phyloP scores from a whole-genome alignment of 176 grass and related monocot species.

The Ensete glaucum region DNA sequence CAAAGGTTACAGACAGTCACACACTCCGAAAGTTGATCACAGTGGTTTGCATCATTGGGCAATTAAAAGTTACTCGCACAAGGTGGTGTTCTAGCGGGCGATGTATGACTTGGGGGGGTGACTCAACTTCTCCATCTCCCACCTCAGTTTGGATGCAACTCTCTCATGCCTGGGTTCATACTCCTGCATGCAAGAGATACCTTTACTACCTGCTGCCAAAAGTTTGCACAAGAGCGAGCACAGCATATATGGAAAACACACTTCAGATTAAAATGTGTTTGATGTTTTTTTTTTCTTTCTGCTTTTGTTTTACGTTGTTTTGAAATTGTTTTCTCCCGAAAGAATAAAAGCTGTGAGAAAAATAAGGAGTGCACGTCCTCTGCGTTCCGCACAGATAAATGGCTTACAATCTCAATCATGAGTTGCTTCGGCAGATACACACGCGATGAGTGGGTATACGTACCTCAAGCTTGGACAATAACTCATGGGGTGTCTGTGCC shows the following conservation, averaged over 20 bases:
- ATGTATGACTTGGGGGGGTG: background rate
- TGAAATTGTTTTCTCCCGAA: too few species aligned
- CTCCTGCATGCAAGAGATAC: background rate
- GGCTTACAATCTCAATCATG: background rate
- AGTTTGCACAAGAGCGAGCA: too few species aligned
- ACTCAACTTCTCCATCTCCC: slow-evolving; percentile 11
- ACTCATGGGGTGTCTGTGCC: slow-evolving; percentile 1
- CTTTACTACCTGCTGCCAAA: too few species aligned
- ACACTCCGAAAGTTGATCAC: too few species aligned
- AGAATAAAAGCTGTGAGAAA: too few species aligned
- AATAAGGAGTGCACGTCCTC: too few species aligned
- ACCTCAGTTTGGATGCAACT: background rate
- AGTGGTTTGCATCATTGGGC: too few species aligned
- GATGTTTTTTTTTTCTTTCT: background rate
- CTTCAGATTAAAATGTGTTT: too few species aligned
- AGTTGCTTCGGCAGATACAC: background rate
- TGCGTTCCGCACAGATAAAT: background rate
- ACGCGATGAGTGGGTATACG: background rate
- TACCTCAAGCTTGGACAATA: slow-evolving; percentile 4
- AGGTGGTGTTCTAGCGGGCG: background rate
- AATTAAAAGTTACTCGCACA: background rate
- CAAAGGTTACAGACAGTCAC: too few species aligned
- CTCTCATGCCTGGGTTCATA: slow-evolving; percentile 3
- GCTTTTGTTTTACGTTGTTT: background rate
- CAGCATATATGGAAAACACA: too few species aligned